Percentiles rank a stretch among this genome's conserved stretches.
phyloP scores from a whole-genome alignment of 768 basidiomycete genomes.

The Lentinula aciculospora region DNA sequence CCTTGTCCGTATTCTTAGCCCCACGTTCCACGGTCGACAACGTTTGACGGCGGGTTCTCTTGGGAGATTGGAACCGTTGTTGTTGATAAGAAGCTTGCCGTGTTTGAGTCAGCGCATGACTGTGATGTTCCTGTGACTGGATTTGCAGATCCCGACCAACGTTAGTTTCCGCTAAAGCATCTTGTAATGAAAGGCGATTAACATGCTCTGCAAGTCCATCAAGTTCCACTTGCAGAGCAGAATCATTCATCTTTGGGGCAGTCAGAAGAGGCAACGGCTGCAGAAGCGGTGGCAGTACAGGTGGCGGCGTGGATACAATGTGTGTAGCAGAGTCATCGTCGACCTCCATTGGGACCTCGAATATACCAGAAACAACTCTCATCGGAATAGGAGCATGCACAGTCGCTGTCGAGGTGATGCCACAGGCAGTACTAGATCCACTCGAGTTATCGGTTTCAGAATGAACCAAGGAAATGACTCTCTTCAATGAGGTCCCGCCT shows the following conservation, averaged over 20 bases:
- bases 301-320: constrained; percentile 4
- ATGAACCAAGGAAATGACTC: background rate
- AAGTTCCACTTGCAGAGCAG: constrained; percentile 34
- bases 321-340: background rate
- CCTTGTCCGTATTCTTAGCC: constrained; percentile 29
- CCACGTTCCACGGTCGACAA: constrained; percentile 11
- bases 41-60: constrained; percentile 6
- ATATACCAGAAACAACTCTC: background rate
- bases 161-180: background rate
- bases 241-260: constrained; percentile 35
- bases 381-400: constrained; percentile 14
- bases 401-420: background rate
- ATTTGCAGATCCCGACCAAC: background rate
- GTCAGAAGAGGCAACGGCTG: constrained; percentile 29
- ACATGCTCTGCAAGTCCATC: constrained; percentile 42
- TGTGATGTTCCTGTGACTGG: background rate
- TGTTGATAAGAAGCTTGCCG: constrained; percentile 11
- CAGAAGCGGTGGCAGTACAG: background rate
- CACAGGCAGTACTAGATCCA: background rate
- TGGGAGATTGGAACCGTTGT: constrained; percentile 10
- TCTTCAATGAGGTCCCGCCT: background rate
- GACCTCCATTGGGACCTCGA: background rate
- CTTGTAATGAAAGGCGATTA: constrained; percentile 24
- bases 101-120: background rate
- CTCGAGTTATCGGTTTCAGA: background rate